Percentiles rank a stretch among this genome's conserved stretches.
These are phyloP conservation scores for Lentinula aciculospora DNA, from an alignment of 768 basidiomycete species.

Conservation along the genomic window DNA sequence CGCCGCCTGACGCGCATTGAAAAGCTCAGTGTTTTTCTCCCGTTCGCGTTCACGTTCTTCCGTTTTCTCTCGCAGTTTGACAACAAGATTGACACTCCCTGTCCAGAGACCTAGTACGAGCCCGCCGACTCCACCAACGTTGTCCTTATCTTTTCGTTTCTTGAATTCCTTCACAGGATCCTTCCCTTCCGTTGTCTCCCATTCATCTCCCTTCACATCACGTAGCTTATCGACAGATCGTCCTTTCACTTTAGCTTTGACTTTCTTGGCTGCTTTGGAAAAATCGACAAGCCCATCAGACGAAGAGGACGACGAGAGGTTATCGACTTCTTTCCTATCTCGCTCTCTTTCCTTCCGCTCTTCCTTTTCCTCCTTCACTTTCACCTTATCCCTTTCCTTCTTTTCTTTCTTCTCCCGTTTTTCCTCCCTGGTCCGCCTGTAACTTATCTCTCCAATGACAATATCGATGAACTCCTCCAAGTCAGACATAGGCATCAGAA, in stretches of 20 bases:
- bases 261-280: constrained; percentile 3
- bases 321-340: neutral
- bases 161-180: constrained; percentile 17
- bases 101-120: constrained; percentile 8
- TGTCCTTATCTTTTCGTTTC: constrained; percentile 21
- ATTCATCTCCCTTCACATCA: neutral
- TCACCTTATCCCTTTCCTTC: constrained; percentile 14
- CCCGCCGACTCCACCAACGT: constrained; percentile 12
- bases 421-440: constrained; percentile 9
- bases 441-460: constrained; percentile 25
- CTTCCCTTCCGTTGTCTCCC: neutral
- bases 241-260: constrained; percentile 2
- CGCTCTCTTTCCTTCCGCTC: constrained; percentile 15
- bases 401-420: constrained; percentile 13
- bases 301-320: neutral
- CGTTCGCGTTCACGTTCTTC: constrained; percentile 4
- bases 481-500: constrained; percentile 46
- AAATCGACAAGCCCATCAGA: neutral
- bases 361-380: constrained; percentile 14
- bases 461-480: constrained; percentile 44
- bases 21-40: neutral
- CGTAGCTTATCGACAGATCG: neutral
- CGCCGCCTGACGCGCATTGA: neutral
- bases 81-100: constrained; percentile 6
- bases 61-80: constrained; percentile 4